These are phyloP conservation scores for Bryum argenteum DNA, from an alignment of 225 moss, liverwort and hornwort genomes.

Conservation along the genomic window DNA sequence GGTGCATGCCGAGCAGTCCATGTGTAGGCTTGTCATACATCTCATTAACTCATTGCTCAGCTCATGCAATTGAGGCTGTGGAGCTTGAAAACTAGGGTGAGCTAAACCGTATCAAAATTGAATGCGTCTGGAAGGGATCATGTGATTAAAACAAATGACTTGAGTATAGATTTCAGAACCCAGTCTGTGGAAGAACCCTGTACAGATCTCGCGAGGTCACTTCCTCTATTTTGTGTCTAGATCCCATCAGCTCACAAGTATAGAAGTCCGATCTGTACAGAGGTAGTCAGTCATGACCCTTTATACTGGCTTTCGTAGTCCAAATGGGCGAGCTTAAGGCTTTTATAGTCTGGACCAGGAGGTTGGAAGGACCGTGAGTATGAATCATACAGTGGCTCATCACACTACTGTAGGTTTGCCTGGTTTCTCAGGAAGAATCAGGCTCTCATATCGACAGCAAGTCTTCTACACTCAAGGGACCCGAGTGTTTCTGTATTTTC, in stretches of 20 bases:
- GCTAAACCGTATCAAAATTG: background rate
- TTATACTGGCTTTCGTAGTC: conserved; percentile 11
- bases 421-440: background rate
- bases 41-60: conserved; percentile 85
- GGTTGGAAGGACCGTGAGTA: conserved; percentile 1
- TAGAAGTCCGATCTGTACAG: conserved; percentile 12
- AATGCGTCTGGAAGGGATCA: too few species aligned
- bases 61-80: conserved; percentile 54
- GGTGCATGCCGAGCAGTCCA: conserved; percentile 56
- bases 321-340: background rate
- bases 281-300: conserved; percentile 23
- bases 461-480: conserved; percentile 4
- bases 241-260: background rate
- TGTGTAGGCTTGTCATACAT: conserved; percentile 70
- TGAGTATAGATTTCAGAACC: background rate
- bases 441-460: background rate
- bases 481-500: conserved; percentile 5
- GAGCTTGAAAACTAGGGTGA: background rate
- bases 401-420: background rate
- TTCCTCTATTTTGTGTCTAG: conserved; percentile 13
- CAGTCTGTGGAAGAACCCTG: conserved; percentile 16
- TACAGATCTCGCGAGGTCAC: conserved; percentile 5
- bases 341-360: background rate
- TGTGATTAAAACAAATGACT: background rate
- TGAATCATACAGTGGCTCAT: conserved; percentile 2